Conservation (phyloP, 495 filamentous ascomycete genomes). For the Penicillium coprophilum region DNA sequence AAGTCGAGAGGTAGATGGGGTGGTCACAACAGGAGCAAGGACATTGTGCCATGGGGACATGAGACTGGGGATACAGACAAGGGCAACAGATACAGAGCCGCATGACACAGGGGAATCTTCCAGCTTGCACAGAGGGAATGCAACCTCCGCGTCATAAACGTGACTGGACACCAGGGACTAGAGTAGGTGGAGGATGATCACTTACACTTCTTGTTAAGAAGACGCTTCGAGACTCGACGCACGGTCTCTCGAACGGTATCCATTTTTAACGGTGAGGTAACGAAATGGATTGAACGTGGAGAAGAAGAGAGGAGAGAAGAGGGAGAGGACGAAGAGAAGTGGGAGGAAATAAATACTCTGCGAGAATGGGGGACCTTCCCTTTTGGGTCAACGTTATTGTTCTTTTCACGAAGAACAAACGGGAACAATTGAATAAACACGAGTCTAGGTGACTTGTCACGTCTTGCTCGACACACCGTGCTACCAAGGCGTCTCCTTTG, state of each 20-base stretch:
- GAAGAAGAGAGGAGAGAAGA: slow-evolving; percentile 6
- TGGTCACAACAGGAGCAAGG: not conserved
- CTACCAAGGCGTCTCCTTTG: not conserved
- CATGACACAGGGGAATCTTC: not conserved
- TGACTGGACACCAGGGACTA: not conserved
- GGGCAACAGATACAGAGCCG: not conserved
- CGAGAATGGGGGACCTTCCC: not conserved
- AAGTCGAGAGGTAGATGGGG: not conserved
- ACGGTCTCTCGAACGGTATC: not conserved
- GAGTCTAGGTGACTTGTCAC: not conserved
- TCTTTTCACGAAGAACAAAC: not conserved
- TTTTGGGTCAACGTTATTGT: not conserved
- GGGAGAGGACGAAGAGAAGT: not conserved
- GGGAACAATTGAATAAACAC: not conserved
- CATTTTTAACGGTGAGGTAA: not conserved
- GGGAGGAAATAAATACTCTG: not conserved
- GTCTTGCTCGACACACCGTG: not conserved
- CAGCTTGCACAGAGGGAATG: not conserved
- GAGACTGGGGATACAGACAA: not conserved
- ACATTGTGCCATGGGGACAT: not conserved
- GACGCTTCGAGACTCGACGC: slow-evolving; percentile 6
- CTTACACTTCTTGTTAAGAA: slow-evolving; percentile 6
- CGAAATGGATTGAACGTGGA: not conserved
- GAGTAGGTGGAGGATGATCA: not conserved
- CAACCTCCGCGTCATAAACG: not conserved